Base-by-base conservation (phyloP, 495 filamentous ascomycete genomes). In the Lophiotrema nucula region DNA sequence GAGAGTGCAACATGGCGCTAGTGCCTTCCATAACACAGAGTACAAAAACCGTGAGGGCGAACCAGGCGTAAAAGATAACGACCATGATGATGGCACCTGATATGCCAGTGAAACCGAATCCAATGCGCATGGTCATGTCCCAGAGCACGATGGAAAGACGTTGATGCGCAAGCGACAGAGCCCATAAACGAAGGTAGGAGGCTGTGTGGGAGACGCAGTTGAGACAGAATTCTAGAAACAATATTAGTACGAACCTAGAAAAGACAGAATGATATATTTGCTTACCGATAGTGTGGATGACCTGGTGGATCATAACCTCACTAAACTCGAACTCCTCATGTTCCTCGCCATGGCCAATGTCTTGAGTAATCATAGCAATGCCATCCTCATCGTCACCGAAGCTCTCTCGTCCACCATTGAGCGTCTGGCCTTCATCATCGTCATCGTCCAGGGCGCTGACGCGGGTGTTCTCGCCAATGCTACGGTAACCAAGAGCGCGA, bases 141-240 rank as follows among this genome's bases (percentile, higher is more conserved):
- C 93, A 99, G 27, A 99, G 82, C 53, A 99, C 93, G 54, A 89
- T 85, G 16, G 90, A 96, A 26, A 99, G 89, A 77, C 97, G 93
- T 69, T 97, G 93, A 79, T 98, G 93, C 10, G 93, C 93, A 43
- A 99, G 85, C 1, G 93, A 97, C 63, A 99, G 76, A 26, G 93
- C 93, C 93, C 93, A 99, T 31, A 99, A 86, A 78, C 93, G 93
- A 37, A 99, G 87, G 74, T 99, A 99, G 4, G 95, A 97, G 10
- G 93, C 93, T 3, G 93, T 99, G 75, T 99, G 93, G 4, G 93
- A 97, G 65, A 99, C 92, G 76, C 91, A 97, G 77, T 97, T 97
- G 62, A 99, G 81, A 73, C 93, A 97, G 76, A 99, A 99, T 78
- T 98, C 93, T 89, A 51, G 52, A 27, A 24, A 22, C 2, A n/a